These are phyloP conservation scores for Globisporangium orthogonon DNA, from an alignment of 352 stramenopile genomes.

Conservation along the genomic window DNA sequence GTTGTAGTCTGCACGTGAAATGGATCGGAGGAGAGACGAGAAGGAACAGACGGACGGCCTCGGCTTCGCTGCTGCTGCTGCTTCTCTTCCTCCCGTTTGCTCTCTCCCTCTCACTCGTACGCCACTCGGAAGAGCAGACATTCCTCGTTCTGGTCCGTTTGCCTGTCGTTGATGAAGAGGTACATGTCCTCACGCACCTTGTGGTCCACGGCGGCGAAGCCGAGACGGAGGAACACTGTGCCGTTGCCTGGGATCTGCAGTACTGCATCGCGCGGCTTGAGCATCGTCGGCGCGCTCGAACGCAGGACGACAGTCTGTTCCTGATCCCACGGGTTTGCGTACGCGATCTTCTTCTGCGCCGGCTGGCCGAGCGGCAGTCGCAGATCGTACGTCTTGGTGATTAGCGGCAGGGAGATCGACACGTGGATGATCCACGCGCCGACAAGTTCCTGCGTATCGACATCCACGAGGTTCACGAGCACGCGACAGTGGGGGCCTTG, in stretches of 20 bases:
- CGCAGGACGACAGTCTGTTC: conserved; percentile 76
- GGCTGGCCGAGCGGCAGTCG: conserved; percentile 41
- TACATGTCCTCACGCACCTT: conserved; percentile 46
- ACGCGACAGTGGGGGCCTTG: conserved; percentile 26
- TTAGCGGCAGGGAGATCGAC: conserved; percentile 56
- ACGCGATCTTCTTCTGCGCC: conserved; percentile 91
- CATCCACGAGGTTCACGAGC: conserved; percentile 86
- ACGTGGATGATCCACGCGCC: conserved; percentile 85
- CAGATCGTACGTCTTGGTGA: conserved; percentile 93
- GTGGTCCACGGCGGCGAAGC: conserved; percentile 22
- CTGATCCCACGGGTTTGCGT: conserved; percentile 90
- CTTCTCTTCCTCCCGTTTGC: too few species aligned
- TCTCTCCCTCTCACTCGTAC: conserved; percentile 30
- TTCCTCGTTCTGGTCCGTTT: conserved; percentile 90
- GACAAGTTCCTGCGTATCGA: conserved; percentile 87
- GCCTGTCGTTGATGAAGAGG: conserved; percentile 91
- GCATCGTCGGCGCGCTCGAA: conserved; percentile 64
- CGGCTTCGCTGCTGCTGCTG: too few species aligned
- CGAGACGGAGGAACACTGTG: conserved; percentile 48
- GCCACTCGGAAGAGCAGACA: conserved; percentile 86
- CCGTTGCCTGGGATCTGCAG: conserved; percentile 43
- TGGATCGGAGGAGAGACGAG: too few species aligned
- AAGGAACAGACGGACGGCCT: too few species aligned
- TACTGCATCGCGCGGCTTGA: conserved; percentile 66
- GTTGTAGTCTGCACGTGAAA: too few species aligned